These are phyloP conservation scores for Pseudoscleropodium purum DNA, from an alignment of 225 moss, liverwort and hornwort species.

Conservation along the genomic window DNA sequence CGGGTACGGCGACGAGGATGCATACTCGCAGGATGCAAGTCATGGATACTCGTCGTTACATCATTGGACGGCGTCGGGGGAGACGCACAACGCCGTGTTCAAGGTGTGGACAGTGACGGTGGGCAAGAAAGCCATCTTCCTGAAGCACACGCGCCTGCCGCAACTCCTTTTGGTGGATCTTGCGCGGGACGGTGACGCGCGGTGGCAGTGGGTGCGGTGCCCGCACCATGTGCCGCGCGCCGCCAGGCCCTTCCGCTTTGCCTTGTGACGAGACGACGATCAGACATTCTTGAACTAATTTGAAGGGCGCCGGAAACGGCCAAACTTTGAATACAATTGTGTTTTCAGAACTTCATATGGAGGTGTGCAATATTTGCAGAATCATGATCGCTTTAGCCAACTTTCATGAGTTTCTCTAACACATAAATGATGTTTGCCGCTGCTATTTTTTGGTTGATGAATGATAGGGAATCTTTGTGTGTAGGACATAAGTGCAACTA, in stretches of 20 bases:
- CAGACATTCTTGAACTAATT: background rate
- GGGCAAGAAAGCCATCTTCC: slow-evolving; percentile 7
- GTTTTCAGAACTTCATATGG: rapidly evolving
- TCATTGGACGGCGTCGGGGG: slow-evolving; percentile 32
- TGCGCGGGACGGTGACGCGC: background rate
- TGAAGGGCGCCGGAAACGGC: background rate
- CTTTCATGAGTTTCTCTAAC: too few relatives aligned
- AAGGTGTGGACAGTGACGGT: slow-evolving; percentile 23
- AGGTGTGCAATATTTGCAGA: background rate
- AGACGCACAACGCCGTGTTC: background rate
- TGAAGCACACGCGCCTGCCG: slow-evolving; percentile 12
- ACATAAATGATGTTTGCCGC: too few relatives aligned
- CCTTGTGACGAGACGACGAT: background rate
- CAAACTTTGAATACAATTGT: background rate
- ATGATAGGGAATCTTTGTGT: too few relatives aligned
- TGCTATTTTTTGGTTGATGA: too few relatives aligned
- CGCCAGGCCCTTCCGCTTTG: slow-evolving; percentile 24
- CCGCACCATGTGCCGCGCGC: slow-evolving; percentile 21
- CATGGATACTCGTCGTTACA: slow-evolving; percentile 23
- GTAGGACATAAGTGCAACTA: too few relatives aligned
- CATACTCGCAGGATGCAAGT: background rate
- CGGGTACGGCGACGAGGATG: background rate
- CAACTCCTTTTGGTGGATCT: slow-evolving; percentile 19
- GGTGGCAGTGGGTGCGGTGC: slow-evolving; percentile 24
- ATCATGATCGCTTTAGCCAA: too few relatives aligned